These are phyloP conservation scores for Bryoglossum gracile DNA, from an alignment of 495 filamentous ascomycete genomes.

Conservation along the genomic window DNA sequence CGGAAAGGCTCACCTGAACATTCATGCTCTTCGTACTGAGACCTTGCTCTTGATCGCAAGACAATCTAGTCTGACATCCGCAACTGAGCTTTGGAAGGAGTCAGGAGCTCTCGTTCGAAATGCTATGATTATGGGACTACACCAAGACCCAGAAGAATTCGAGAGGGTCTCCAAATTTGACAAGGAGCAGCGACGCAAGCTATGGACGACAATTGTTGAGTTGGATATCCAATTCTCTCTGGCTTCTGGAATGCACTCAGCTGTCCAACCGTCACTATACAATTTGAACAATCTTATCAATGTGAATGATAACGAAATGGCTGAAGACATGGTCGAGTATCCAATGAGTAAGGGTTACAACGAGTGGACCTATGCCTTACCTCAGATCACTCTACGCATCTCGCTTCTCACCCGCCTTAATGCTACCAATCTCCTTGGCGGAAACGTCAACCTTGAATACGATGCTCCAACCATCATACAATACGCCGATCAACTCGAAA, in stretches of 20 bases:
- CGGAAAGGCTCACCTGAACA: constrained; percentile 9
- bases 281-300: constrained; percentile 8
- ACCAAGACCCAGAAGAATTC: constrained; percentile 18
- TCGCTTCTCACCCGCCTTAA: constrained; percentile 13
- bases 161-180: constrained; percentile 27
- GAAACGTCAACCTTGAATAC: constrained; percentile 6
- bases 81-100: constrained; percentile 11
- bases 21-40: constrained; percentile 7
- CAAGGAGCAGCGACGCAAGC: constrained; percentile 32
- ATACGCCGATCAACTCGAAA: constrained; percentile 13
- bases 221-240: constrained; percentile 37
- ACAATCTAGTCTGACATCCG: not conserved
- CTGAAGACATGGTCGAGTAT: constrained; percentile 16
- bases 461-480: constrained; percentile 9
- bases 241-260: constrained; percentile 33
- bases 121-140: constrained; percentile 22
- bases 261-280: constrained; percentile 38
- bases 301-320: constrained; percentile 18
- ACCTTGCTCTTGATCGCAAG: constrained; percentile 14
- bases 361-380: constrained; percentile 13
- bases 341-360: constrained; percentile 1
- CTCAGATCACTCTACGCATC: constrained; percentile 12
- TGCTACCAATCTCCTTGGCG: constrained; percentile 6
- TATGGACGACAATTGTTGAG: constrained; percentile 41
- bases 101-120: constrained; percentile 11